Evolutionary conservation across 2,329 filamentous ascomycete genomes (phyloP), one percentile per base, ranked within the genome.

Genomic region (Cladorrhinum sp.): DNA sequence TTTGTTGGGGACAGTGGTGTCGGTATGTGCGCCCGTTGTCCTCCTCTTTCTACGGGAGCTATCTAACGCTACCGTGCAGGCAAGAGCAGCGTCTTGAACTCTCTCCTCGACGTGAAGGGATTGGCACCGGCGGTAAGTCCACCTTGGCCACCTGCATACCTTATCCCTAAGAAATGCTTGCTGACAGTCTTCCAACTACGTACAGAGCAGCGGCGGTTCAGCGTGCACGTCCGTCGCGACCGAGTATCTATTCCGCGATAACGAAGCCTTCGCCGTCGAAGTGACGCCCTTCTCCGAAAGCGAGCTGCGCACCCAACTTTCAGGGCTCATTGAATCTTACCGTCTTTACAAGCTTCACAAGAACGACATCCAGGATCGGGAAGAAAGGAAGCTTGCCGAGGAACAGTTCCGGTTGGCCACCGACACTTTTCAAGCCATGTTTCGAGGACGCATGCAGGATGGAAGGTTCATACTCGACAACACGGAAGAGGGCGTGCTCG

Each of bases 21-120:
- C 33, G 77, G 77, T 77, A n/a, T n/a, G n/a, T n/a, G n/a, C n/a
- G n/a, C n/a, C n/a, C n/a, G n/a, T n/a, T n/a, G n/a, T n/a, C n/a
- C n/a, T n/a, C n/a, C n/a, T n/a, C n/a, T n/a, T n/a, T n/a, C n/a
- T n/a, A n/a, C n/a, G n/a, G n/a, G n/a, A n/a, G n/a, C n/a, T n/a
- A n/a, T n/a, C n/a, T n/a, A n/a, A n/a, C n/a, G n/a, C n/a, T 10
- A 48, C 28, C 21, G 26, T n/a, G 24, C 28, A 75, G 79, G 79
- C 0, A 81, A 82, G 69, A 81, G 79, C 60, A 82, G 79, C 60
- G 66, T 82, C 2, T 69, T 82, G 16, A 82, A 82, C 64, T 80
- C 77, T 0, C 70, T 82, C 1, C 69, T 82, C 2, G 79, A 82
- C 55, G 70, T 55, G 0, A 55, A 64, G 1, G 70, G 67, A 0